phyloP scores from a whole-genome alignment of 495 filamentous ascomycete genomes.

The Polyplosphaeria fusca region DNA sequence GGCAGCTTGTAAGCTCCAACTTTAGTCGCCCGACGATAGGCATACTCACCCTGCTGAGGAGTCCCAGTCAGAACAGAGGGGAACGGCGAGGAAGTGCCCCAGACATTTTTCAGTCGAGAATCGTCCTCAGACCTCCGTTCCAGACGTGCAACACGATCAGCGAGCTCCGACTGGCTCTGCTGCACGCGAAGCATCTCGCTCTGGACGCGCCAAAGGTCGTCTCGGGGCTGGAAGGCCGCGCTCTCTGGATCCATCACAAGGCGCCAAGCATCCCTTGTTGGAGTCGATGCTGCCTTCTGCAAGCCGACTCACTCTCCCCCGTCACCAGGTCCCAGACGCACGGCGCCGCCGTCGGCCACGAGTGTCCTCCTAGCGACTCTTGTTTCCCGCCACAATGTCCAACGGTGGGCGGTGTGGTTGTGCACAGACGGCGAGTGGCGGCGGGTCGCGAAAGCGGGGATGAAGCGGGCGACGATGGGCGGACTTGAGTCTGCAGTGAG shows the following conservation, averaged over 20 bases:
- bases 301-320: slow-evolving; percentile 14
- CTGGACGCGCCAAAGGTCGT: slow-evolving; percentile 83
- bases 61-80: slow-evolving; percentile 64
- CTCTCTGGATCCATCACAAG: slow-evolving; percentile 62
- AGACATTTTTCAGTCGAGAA: slow-evolving; percentile 77
- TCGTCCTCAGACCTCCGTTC: slow-evolving; percentile 82
- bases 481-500: too few relatives aligned
- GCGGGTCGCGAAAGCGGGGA: too few relatives aligned
- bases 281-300: slow-evolving; percentile 2
- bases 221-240: slow-evolving; percentile 58
- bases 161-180: slow-evolving; percentile 71
- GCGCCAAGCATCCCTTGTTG: slow-evolving; percentile 24
- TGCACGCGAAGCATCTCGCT: slow-evolving; percentile 84
- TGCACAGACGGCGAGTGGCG: too few relatives aligned
- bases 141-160: slow-evolving; percentile 72
- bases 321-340: slow-evolving; percentile 23
- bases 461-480: background rate
- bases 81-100: slow-evolving; percentile 77
- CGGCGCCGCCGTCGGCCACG: slow-evolving; percentile 25
- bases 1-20: slow-evolving; percentile 2
- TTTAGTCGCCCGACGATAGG: background rate
- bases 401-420: too few relatives aligned
- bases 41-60: slow-evolving; percentile 70
- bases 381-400: too few relatives aligned
- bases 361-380: slow-evolving; percentile 2